phyloP scores from a whole-genome alignment of 2,329 filamentous ascomycete species.

The Lecanicillium sp. region DNA sequence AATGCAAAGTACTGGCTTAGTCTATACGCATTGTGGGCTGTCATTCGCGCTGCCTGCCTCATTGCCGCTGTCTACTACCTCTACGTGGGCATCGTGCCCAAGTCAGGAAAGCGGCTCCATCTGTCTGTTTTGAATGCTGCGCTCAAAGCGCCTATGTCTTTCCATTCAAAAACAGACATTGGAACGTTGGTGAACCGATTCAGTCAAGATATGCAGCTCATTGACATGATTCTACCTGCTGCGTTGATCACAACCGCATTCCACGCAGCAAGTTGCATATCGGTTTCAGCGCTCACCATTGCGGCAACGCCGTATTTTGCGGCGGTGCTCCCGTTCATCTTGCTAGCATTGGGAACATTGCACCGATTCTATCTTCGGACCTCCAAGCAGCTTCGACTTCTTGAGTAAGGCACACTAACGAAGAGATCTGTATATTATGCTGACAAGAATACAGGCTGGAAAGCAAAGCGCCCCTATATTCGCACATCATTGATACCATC shows the following conservation, averaged over 20 bases:
- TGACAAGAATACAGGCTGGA: constrained; percentile 15
- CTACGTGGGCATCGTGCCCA: constrained; percentile 6
- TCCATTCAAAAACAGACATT: constrained; percentile 3
- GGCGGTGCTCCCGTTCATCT: constrained; percentile 3
- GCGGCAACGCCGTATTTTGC: constrained; percentile 7
- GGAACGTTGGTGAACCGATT: constrained; percentile 10
- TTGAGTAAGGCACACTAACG: constrained; percentile 6
- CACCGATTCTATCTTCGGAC: constrained; percentile 10
- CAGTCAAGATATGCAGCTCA: constrained; percentile 10
- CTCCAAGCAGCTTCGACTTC: constrained; percentile 9
- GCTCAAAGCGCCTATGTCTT: constrained; percentile 6
- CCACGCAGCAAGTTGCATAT: constrained; percentile 1
- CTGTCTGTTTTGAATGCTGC: constrained; percentile 5
- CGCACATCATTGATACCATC: constrained; percentile 31
- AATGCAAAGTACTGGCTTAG: constrained; percentile 7
- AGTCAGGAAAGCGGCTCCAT: constrained; percentile 4
- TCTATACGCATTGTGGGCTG: constrained; percentile 3
- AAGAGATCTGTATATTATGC: constrained; percentile 1
- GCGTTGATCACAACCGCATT: constrained; percentile 3
- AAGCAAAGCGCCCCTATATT: constrained; percentile 23
- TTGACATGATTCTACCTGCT: constrained; percentile 9
- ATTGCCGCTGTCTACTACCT: constrained; percentile 5
- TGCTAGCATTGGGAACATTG: neutral
- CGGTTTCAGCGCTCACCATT: constrained; percentile 3
- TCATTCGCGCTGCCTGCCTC: neutral